Conservation (phyloP, 352 stramenopile genomes). For the Elongisporangium anandrum region DNA sequence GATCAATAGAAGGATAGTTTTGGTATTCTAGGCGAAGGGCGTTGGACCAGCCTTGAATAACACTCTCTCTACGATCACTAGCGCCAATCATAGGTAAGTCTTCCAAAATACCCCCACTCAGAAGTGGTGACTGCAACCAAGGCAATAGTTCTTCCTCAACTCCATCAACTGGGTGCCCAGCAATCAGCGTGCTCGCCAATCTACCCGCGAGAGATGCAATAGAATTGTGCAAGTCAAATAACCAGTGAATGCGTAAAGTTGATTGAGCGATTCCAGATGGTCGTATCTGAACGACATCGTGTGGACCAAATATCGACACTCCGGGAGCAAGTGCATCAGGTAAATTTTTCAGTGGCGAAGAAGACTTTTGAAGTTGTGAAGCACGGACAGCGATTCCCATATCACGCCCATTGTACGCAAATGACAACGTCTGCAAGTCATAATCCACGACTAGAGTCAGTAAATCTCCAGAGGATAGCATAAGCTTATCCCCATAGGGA, state of each 20-base stretch:
- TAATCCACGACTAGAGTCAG: constrained; percentile 72
- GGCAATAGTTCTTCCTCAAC: constrained; percentile 80
- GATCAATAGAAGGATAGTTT: constrained; percentile 13
- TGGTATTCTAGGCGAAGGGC: constrained; percentile 27
- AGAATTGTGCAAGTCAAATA: constrained; percentile 79
- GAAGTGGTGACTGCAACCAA: constrained; percentile 77
- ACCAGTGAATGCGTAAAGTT: constrained; percentile 77
- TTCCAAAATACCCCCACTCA: constrained; percentile 60
- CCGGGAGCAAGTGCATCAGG: constrained; percentile 39
- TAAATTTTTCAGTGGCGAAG: constrained; percentile 21
- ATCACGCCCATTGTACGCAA: constrained; percentile 61
- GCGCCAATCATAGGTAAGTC: constrained; percentile 2
- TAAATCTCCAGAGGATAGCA: constrained; percentile 58
- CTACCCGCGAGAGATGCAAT: constrained; percentile 64
- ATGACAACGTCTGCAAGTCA: constrained; percentile 66
- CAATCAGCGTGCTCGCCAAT: constrained; percentile 68
- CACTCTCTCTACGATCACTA: constrained; percentile 1
- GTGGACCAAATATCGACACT: constrained; percentile 62
- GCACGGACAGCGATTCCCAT: constrained; percentile 55
- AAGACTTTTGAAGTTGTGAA: constrained; percentile 28
- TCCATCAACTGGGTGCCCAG: constrained; percentile 64
- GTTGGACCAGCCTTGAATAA: constrained; percentile 28
- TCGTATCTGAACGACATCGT: constrained; percentile 72
- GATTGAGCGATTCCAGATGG: constrained; percentile 70
- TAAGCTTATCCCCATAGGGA: constrained; percentile 40